phyloP scores from a whole-genome alignment of 2,329 filamentous ascomycete species.

The Paraphoma sp. region DNA sequence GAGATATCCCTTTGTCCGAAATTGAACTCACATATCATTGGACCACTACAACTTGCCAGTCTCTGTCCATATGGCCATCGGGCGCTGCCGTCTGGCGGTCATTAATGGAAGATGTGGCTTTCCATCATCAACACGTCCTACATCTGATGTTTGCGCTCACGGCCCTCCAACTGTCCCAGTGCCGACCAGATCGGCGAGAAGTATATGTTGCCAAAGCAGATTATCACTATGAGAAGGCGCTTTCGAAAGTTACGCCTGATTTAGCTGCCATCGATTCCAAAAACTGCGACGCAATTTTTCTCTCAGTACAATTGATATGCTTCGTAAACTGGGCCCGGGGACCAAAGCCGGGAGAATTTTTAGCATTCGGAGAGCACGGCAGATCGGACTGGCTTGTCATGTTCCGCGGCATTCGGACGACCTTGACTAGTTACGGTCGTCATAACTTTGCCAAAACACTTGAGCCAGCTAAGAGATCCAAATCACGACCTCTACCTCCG shows the following conservation, averaged over 20 bases:
- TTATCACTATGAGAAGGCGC: slow-evolving; percentile 29
- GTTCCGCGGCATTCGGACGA: slow-evolving; percentile 37
- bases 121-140: slow-evolving; percentile 23
- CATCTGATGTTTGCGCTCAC: slow-evolving; percentile 34
- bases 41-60: slow-evolving; percentile 31
- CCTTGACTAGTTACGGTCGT: slow-evolving; percentile 13
- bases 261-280: slow-evolving; percentile 21
- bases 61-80: slow-evolving; percentile 23
- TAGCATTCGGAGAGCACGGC: slow-evolving; percentile 32
- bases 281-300: slow-evolving; percentile 33
- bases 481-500: slow-evolving; percentile 17
- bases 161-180: slow-evolving; percentile 32
- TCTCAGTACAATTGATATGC: slow-evolving; percentile 33
- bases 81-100: slow-evolving; percentile 20
- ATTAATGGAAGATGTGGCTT: slow-evolving; percentile 25
- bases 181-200: slow-evolving; percentile 22
- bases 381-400: slow-evolving; percentile 40
- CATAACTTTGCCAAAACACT: slow-evolving; percentile 12
- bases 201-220: slow-evolving; percentile 26
- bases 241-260: slow-evolving; percentile 26
- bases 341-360: slow-evolving; percentile 35
- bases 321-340: slow-evolving; percentile 33
- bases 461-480: slow-evolving; percentile 8
- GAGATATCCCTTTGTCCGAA: slow-evolving; percentile 19
- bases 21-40: slow-evolving; percentile 38